These are phyloP conservation scores for Eucalyptus cladocalyx DNA, from an alignment of 345 rosid species.

Conservation along the genomic window DNA sequence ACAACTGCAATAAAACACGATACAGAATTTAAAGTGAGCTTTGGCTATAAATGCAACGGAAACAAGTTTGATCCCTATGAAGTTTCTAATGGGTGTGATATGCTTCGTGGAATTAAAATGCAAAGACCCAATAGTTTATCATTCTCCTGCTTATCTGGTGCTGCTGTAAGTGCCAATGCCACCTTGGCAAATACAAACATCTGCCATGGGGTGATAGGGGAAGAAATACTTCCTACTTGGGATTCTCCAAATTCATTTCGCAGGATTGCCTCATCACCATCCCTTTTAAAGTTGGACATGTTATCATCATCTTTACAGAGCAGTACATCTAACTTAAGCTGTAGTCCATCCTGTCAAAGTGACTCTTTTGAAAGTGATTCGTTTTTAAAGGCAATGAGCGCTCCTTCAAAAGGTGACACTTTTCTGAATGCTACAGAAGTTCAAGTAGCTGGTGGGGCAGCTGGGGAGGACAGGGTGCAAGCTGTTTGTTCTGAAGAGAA, in stretches of 20 bases:
- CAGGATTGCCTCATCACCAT: constrained; percentile 66
- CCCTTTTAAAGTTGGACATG: constrained; percentile 68
- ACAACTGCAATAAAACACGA: constrained; percentile 25
- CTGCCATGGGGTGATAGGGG: constrained; percentile 81
- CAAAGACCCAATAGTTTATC: constrained; percentile 68
- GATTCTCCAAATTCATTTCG: constrained; percentile 88
- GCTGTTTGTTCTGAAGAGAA: constrained; percentile 98
- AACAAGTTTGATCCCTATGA: constrained; percentile 3
- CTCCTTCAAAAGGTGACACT: constrained; percentile 61
- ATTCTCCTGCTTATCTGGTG: constrained; percentile 96
- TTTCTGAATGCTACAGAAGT: constrained; percentile 66
- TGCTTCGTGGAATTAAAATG: constrained; percentile 23
- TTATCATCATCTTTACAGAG: constrained; percentile 86
- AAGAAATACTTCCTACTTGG: constrained; percentile 76
- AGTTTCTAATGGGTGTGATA: constrained; percentile 12
- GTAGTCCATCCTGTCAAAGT: constrained; percentile 56
- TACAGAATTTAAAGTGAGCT: constrained; percentile 79
- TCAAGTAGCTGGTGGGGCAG: constrained; percentile 98
- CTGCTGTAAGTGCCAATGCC: constrained; percentile 92
- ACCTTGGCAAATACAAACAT: constrained; percentile 92
- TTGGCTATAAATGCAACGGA: constrained; percentile 76
- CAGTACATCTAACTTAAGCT: constrained; percentile 65
- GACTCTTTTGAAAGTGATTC: constrained; percentile 59
- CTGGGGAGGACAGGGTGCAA: constrained; percentile 97
- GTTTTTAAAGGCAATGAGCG: constrained; percentile 38